Conservation (phyloP, 495 filamentous ascomycete genomes). For the Aspergillus ostianus region DNA sequence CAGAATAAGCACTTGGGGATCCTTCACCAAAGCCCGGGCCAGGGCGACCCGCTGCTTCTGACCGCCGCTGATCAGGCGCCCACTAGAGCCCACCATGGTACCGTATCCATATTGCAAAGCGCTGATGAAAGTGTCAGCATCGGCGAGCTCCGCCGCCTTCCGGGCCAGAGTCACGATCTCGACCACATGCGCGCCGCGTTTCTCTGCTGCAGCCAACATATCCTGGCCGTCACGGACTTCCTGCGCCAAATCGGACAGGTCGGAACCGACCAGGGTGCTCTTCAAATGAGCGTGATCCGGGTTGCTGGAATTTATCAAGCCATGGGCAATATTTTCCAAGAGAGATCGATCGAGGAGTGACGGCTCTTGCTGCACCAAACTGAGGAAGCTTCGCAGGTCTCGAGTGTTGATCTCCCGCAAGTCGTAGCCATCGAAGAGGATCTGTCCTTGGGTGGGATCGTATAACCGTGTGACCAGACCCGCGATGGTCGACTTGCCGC, state of each 20-base stretch:
- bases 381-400: constrained; percentile 54
- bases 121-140: constrained; percentile 45
- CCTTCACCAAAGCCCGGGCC: constrained; percentile 69
- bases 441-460: constrained; percentile 40
- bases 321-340: constrained; percentile 67
- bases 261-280: constrained; percentile 25
- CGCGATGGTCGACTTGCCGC: constrained; percentile 69
- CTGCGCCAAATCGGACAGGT: constrained; percentile 31
- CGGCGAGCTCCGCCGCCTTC: constrained; percentile 40
- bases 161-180: constrained; percentile 40
- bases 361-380: constrained; percentile 68
- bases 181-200: constrained; percentile 28
- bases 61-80: constrained; percentile 58
- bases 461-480: constrained; percentile 54
- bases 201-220: constrained; percentile 30
- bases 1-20: constrained; percentile 77
- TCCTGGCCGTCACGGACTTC: constrained; percentile 37
- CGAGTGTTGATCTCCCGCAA: constrained; percentile 55
- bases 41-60: constrained; percentile 67
- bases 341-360: constrained; percentile 63
- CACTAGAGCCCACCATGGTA: constrained; percentile 54
- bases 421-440: constrained; percentile 54
- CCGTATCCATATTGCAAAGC: constrained; percentile 49
- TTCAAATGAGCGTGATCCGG: constrained; percentile 43
- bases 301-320: constrained; percentile 57